These are phyloP conservation scores for Diaporthe eres DNA, from an alignment of 2,329 filamentous ascomycete species.

Conservation along the genomic window DNA sequence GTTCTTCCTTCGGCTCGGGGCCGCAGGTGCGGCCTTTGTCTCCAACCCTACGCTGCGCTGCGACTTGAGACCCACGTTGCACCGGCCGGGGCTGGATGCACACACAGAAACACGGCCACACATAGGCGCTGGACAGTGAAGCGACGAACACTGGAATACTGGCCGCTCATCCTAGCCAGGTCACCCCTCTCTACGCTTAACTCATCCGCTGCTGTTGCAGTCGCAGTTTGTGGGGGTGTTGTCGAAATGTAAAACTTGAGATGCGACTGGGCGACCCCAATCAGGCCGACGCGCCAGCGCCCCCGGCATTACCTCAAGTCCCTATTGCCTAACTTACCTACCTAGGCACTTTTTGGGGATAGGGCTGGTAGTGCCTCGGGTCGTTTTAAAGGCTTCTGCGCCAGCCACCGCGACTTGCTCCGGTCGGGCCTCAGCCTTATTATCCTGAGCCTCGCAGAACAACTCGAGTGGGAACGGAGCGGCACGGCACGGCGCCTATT, in stretches of 20 bases:
- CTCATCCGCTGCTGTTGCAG: background rate
- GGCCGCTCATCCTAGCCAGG: background rate
- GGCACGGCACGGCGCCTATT: conserved; percentile 14
- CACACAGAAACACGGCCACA: background rate
- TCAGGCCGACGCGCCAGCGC: conserved; percentile 2
- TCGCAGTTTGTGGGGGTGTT: background rate
- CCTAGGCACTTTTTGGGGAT: conserved; percentile 14
- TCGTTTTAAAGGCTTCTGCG: background rate
- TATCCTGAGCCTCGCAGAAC: background rate
- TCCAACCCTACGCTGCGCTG: background rate
- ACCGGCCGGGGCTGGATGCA: background rate
- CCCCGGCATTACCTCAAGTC: background rate
- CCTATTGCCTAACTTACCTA: background rate
- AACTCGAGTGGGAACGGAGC: background rate
- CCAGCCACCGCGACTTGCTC: conserved; percentile 10
- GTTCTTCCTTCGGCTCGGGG: background rate
- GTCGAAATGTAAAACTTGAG: conserved; percentile 23
- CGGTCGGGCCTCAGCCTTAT: conserved; percentile 18
- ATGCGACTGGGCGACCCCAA: conserved; percentile 21
- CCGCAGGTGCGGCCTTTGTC: background rate
- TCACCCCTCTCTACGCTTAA: background rate
- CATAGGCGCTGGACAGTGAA: background rate
- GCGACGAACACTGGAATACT: background rate
- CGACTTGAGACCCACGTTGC: background rate
- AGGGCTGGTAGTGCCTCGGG: background rate